Evolutionary conservation across 495 filamentous ascomycete species (phyloP), one percentile per base, ranked within the genome.

Genomic region (Annulohypoxylon maeteangense): DNA sequence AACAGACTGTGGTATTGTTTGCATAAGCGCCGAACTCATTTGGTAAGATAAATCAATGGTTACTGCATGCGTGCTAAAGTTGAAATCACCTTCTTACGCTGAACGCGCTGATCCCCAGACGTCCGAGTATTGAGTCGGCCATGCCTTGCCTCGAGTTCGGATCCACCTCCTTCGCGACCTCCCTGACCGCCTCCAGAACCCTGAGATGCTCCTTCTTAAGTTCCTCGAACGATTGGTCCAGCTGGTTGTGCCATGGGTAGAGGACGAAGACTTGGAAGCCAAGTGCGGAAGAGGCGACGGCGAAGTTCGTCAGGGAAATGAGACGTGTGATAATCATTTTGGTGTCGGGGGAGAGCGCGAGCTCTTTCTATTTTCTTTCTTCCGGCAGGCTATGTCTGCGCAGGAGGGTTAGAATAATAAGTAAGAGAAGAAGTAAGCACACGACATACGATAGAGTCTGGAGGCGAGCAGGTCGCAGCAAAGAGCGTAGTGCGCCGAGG

Each of bases 221-320:
- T 32, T 78, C 74, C 59, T 87, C 79, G 74, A 90, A 90, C 57
- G 85, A 85, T 1, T 88, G 79, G 66, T 90, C 87, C n/a, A 90
- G 79, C 67, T 85, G 76, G 38, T 88, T 80, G 75, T 90, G 88
- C 88, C 88, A 90, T 27, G 88, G 88, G 72, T 90, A 90, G 14
- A 90, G 76, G 34, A 90, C 88, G 70, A 83, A 85, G 53, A 89
- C 88, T 78, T 90, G 88, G 74, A 90, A 90, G 36, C 78, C 78
- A 7, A 90, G 80, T 0, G 88, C 88, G n/a, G 87, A 86, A 22
- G 81, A 81, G 55, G 86, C 88, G 64, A 90, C 83, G 55, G 81
- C 73, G 70, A 90, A 90, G 78, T 90, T 90, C 34, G 85, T 87
- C 48, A 89, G 25, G 23, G 88, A 89, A 68, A 90, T 83, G 1